Evolutionary conservation across 2,329 filamentous ascomycete genomes (phyloP).

Genomic region (Exophiala alcalophila): DNA sequence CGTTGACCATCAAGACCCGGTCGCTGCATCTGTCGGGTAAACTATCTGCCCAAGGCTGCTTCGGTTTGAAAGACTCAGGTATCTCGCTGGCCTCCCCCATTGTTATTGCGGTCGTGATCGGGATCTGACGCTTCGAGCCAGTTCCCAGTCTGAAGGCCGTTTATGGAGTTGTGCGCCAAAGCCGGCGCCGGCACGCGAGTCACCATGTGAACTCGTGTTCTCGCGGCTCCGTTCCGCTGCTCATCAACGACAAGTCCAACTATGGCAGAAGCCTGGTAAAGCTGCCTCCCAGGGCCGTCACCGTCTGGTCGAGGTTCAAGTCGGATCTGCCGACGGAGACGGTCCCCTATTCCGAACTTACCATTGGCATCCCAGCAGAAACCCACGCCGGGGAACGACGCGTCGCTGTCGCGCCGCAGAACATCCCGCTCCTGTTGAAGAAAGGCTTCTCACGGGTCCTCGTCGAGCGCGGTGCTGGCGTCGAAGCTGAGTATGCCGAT

Average conservation of each 20-base stretch:
- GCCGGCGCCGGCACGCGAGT: constrained; percentile 8
- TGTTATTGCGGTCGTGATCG: not conserved
- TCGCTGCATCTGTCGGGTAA: constrained; percentile 19
- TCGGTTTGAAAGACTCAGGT: constrained; percentile 17
- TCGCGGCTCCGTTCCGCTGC: constrained; percentile 17
- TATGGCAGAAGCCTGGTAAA: constrained; percentile 13
- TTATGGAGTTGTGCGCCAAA: constrained; percentile 13
- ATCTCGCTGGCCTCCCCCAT: not conserved
- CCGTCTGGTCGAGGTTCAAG: constrained; percentile 23
- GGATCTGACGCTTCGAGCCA: constrained; percentile 13
- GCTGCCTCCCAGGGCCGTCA: constrained; percentile 12
- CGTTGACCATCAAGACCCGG: constrained; percentile 12
- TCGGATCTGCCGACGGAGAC: constrained; percentile 20
- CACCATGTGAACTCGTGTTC: constrained; percentile 15
- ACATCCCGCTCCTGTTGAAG: constrained; percentile 76
- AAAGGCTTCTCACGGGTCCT: constrained; percentile 78
- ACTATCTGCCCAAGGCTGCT: constrained; percentile 22
- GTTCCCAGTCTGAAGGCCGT: constrained; percentile 10
- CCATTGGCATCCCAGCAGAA: constrained; percentile 76
- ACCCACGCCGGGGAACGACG: constrained; percentile 75
- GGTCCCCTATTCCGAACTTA: constrained; percentile 66
- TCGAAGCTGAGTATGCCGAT: constrained; percentile 72
- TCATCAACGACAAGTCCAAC: constrained; percentile 1
- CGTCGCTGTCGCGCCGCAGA: constrained; percentile 80
- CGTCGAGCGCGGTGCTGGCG: constrained; percentile 77